These are phyloP conservation scores for Pisolithus tinctorius DNA, from an alignment of 768 basidiomycete genomes.

Conservation along the genomic window DNA sequence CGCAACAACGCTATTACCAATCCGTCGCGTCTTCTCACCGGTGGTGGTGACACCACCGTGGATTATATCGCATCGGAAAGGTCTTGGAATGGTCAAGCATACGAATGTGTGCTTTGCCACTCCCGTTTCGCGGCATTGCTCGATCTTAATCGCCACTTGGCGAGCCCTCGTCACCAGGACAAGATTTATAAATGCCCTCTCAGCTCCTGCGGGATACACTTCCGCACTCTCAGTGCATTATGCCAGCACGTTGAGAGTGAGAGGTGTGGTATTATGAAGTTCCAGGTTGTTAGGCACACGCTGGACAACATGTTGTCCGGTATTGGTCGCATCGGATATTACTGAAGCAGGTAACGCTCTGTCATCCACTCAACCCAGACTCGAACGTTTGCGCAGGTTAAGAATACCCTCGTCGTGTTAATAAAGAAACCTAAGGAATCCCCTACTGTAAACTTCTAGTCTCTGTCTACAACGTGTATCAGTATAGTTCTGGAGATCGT, in stretches of 20 bases:
- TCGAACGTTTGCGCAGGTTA: too few relatives aligned
- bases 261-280: conserved; percentile 47
- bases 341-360: conserved; percentile 4
- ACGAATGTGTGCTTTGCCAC: conserved; percentile 64
- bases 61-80: conserved; percentile 26
- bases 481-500: too few relatives aligned
- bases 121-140: conserved; percentile 31
- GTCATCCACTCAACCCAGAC: background rate
- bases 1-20: conserved; percentile 45
- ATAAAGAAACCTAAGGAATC: too few relatives aligned
- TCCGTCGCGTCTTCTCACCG: conserved; percentile 43
- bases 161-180: conserved; percentile 52
- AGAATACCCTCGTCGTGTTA: too few relatives aligned
- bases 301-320: conserved; percentile 30
- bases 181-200: conserved; percentile 51
- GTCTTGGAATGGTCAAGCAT: conserved; percentile 38
- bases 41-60: conserved; percentile 3
- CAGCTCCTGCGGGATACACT: conserved; percentile 34
- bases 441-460: too few relatives aligned
- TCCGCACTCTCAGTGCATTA: conserved; percentile 49
- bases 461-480: too few relatives aligned
- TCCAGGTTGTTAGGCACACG: conserved; percentile 33
- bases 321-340: conserved; percentile 9
- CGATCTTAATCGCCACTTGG: conserved; percentile 55
- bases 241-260: conserved; percentile 64